A percentile compares a stretch with the other conserved stretches of the same genome.
Conservation (phyloP, 208 protist species). For the Leishmania mexicana region DNA sequence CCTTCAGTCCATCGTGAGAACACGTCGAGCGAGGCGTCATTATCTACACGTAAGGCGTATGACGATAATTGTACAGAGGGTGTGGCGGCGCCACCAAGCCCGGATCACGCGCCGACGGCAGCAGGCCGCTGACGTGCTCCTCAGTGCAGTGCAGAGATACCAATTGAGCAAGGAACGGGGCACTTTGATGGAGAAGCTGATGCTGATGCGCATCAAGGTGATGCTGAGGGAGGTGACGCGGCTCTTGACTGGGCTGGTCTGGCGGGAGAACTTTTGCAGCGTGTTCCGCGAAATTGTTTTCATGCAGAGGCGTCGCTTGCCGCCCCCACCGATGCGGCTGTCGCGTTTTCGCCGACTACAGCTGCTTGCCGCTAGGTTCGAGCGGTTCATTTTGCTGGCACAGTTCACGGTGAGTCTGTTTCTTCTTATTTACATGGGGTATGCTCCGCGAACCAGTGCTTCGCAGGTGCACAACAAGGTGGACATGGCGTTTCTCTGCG, state of each 20-base stretch:
- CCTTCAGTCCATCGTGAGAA: slow-evolving; percentile 16
- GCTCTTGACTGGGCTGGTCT: slow-evolving; percentile 65
- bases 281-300: slow-evolving; percentile 61
- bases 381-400: slow-evolving; percentile 39
- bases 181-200: slow-evolving; percentile 19
- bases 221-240: slow-evolving; percentile 38
- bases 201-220: slow-evolving; percentile 18
- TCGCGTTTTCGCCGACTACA: slow-evolving; percentile 27
- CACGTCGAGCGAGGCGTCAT: slow-evolving; percentile 8
- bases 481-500: slow-evolving; percentile 52
- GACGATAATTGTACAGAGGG: slow-evolving; percentile 9
- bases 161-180: background rate
- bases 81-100: slow-evolving; percentile 17
- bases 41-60: background rate
- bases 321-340: slow-evolving; percentile 3
- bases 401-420: slow-evolving; percentile 56
- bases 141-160: slow-evolving; percentile 14
- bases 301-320: slow-evolving; percentile 19
- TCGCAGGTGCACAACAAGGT: slow-evolving; percentile 43
- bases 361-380: slow-evolving; percentile 9
- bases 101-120: background rate
- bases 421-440: slow-evolving; percentile 70
- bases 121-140: slow-evolving; percentile 18
- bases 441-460: slow-evolving; percentile 29
- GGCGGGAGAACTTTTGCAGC: slow-evolving; percentile 82